These are phyloP conservation scores for Dothistroma pini DNA, from an alignment of 2,329 filamentous ascomycete species.

Conservation along the genomic window DNA sequence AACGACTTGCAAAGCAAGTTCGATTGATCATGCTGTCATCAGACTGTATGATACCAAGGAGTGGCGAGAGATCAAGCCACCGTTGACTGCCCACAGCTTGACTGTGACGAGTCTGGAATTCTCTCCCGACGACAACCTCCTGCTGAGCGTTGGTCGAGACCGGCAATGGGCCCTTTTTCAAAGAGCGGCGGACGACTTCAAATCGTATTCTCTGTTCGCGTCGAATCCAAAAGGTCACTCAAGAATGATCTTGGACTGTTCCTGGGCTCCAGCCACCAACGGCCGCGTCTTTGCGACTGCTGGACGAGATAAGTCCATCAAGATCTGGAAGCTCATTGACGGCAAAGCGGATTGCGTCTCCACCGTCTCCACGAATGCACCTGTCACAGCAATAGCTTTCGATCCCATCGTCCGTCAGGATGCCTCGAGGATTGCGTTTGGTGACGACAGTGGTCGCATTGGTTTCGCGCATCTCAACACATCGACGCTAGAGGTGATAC, in stretches of 20 bases:
- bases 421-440: slow-evolving; percentile 24
- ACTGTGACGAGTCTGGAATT: slow-evolving; percentile 83
- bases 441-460: slow-evolving; percentile 30
- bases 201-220: slow-evolving; percentile 56
- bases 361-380: slow-evolving; percentile 25
- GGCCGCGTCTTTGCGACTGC: slow-evolving; percentile 72
- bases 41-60: slow-evolving; percentile 79
- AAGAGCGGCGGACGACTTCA: slow-evolving; percentile 40
- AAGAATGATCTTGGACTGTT: slow-evolving; percentile 85
- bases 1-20: slow-evolving; percentile 89
- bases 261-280: slow-evolving; percentile 64
- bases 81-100: slow-evolving; percentile 78
- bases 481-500: slow-evolving; percentile 13
- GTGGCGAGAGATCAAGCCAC: slow-evolving; percentile 84
- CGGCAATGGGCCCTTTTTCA: slow-evolving; percentile 85
- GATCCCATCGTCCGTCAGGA: not conserved
- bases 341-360: slow-evolving; percentile 22
- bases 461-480: slow-evolving; percentile 13
- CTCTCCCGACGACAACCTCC: slow-evolving; percentile 65
- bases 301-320: slow-evolving; percentile 80
- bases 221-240: slow-evolving; percentile 80
- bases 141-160: slow-evolving; percentile 88
- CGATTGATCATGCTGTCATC: slow-evolving; percentile 90
- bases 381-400: slow-evolving; percentile 37
- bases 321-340: slow-evolving; percentile 49